A percentile compares a stretch with the other conserved stretches of the same genome.
Conservation (phyloP, 768 basidiomycete genomes). For the Auriscalpium orientale region DNA sequence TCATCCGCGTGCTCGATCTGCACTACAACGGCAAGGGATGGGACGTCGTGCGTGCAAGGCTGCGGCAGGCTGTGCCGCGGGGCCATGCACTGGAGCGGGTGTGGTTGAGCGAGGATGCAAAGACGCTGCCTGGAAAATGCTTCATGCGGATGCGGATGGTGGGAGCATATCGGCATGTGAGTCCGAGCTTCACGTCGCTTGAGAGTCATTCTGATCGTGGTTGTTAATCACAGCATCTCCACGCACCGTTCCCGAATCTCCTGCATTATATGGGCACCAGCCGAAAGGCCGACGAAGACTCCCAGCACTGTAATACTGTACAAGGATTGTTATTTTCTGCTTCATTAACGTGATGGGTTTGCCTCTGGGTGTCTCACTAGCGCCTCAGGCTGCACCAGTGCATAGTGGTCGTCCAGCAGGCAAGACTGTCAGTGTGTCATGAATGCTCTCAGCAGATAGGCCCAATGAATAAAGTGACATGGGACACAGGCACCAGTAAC, state of each 20-base stretch:
- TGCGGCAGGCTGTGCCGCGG: slow-evolving; percentile 36
- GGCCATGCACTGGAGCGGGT: slow-evolving; percentile 40
- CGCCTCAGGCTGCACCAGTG: too few relatives aligned
- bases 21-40: slow-evolving; percentile 52
- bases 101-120: slow-evolving; percentile 42
- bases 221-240: slow-evolving; percentile 38
- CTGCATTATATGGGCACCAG: slow-evolving; percentile 37
- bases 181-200: slow-evolving; percentile 16
- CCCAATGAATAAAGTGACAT: too few relatives aligned
- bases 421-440: too few relatives aligned
- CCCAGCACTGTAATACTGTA: too few relatives aligned
- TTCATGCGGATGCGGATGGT: slow-evolving; percentile 53
- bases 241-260: slow-evolving; percentile 48
- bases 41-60: slow-evolving; percentile 39
- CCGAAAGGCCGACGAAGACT: too few relatives aligned
- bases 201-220: background rate
- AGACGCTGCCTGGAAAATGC: slow-evolving; percentile 46
- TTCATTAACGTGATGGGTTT: too few relatives aligned
- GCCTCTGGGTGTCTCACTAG: too few relatives aligned
- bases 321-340: too few relatives aligned
- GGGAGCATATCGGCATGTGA: slow-evolving; percentile 47
- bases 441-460: too few relatives aligned
- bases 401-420: too few relatives aligned
- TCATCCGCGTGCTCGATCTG: slow-evolving; percentile 48
- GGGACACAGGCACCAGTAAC: too few relatives aligned